These are phyloP conservation scores for Colletotrichum zoysiae DNA, from an alignment of 2,329 filamentous ascomycete species.

Conservation along the genomic window DNA sequence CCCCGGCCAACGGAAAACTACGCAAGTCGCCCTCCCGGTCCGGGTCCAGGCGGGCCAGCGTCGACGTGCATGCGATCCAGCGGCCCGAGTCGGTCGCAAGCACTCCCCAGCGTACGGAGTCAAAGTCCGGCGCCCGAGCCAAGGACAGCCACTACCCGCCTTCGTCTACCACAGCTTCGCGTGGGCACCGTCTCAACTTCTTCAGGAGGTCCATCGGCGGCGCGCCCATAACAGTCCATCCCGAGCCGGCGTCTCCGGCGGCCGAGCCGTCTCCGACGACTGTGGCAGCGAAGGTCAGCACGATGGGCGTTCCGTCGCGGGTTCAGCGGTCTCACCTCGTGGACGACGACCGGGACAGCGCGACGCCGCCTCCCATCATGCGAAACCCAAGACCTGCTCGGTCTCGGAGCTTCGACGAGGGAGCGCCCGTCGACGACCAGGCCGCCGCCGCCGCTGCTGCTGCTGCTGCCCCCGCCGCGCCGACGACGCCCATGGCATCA, in stretches of 20 bases:
- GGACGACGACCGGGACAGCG: slow-evolving; percentile 61
- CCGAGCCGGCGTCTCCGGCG: slow-evolving; percentile 43
- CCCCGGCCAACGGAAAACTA: slow-evolving; percentile 42
- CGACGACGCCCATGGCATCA: slow-evolving; percentile 15
- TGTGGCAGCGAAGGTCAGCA: slow-evolving; percentile 1
- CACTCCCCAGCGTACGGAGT: slow-evolving; percentile 44
- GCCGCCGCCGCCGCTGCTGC: too few relatives aligned
- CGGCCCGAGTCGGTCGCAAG: slow-evolving; percentile 43
- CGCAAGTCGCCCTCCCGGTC: slow-evolving; percentile 46
- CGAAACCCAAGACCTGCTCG: slow-evolving; percentile 52
- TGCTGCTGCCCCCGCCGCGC: neutral
- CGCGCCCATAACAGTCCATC: slow-evolving; percentile 42
- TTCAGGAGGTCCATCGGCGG: slow-evolving; percentile 65
- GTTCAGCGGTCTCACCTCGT: slow-evolving; percentile 50
- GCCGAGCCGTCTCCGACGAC: slow-evolving; percentile 42
- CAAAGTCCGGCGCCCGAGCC: slow-evolving; percentile 46
- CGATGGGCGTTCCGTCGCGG: slow-evolving; percentile 57
- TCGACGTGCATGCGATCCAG: slow-evolving; percentile 48
- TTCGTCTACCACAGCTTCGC: slow-evolving; percentile 57
- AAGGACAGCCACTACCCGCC: slow-evolving; percentile 62
- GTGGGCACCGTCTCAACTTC: slow-evolving; percentile 62
- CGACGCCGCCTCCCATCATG: slow-evolving; percentile 69
- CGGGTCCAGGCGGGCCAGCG: slow-evolving; percentile 47
- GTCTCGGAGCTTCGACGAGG: slow-evolving; percentile 41
- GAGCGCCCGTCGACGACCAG: slow-evolving; percentile 23